Evolutionary conservation across 2,329 filamentous ascomycete genomes (phyloP).

Genomic region (Stagonosporopsis vannaccii): DNA sequence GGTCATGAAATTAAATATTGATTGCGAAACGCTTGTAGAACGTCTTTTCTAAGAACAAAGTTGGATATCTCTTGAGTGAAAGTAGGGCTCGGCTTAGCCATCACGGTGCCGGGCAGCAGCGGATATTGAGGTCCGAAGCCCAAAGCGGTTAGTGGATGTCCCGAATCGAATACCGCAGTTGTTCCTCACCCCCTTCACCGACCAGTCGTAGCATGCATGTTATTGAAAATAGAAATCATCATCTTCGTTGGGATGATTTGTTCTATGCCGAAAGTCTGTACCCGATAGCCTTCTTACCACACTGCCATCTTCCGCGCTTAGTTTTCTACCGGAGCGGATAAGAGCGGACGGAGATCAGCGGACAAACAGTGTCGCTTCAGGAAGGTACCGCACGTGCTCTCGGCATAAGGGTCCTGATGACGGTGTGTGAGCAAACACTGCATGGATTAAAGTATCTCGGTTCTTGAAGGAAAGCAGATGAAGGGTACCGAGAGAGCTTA

Average conservation of each 20-base stretch:
- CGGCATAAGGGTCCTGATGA: slow-evolving; percentile 36
- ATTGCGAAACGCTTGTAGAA: background rate
- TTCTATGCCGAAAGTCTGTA: background rate
- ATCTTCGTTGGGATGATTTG: too few relatives aligned
- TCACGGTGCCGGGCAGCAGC: slow-evolving; percentile 8
- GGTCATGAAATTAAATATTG: background rate
- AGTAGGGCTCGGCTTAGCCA: slow-evolving; percentile 23
- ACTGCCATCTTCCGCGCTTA: background rate
- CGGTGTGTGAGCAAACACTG: slow-evolving; percentile 25
- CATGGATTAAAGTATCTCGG: slow-evolving; percentile 25
- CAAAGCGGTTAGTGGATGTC: slow-evolving; percentile 9
- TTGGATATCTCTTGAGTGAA: slow-evolving; percentile 9
- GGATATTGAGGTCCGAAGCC: slow-evolving; percentile 17
- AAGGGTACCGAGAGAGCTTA: slow-evolving; percentile 13
- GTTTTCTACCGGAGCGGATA: slow-evolving; percentile 23
- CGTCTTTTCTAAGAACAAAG: background rate
- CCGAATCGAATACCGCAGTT: slow-evolving; percentile 4
- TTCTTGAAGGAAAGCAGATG: slow-evolving; percentile 29
- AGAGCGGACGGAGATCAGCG: slow-evolving; percentile 32
- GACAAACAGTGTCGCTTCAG: slow-evolving; percentile 22
- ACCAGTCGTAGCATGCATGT: background rate
- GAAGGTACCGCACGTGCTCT: slow-evolving; percentile 35
- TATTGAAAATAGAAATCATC: background rate
- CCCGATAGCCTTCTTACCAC: background rate
- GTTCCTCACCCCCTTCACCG: background rate